Conservation (phyloP, 805 yeast species). For the Pichia cephalocereana region DNA sequence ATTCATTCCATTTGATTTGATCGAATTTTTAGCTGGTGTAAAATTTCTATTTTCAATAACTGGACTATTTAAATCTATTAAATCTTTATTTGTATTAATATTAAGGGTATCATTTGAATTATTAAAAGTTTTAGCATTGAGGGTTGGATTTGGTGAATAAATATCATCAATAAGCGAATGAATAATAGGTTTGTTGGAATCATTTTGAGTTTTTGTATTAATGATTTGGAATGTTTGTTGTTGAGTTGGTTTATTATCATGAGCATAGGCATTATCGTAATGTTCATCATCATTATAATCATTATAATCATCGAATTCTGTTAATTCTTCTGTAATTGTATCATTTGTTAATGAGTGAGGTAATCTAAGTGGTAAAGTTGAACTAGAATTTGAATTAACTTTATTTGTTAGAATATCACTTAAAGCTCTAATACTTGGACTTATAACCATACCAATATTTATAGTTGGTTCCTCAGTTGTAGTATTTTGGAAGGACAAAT, state of each 20-base stretch:
- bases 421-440: constrained; percentile 30
- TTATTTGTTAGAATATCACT: constrained; percentile 25
- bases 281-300: constrained; percentile 4
- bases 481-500: not conserved
- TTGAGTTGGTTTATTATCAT: no score
- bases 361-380: constrained; percentile 1
- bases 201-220: not conserved
- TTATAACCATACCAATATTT: constrained; percentile 24
- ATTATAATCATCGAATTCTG: constrained; percentile 2
- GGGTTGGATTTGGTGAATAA: not conserved
- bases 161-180: constrained; percentile 4
- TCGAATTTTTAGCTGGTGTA: not conserved
- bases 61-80: constrained; percentile 25
- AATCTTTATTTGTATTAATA: constrained; percentile 12
- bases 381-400: constrained; percentile 4
- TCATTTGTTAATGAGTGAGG: not conserved
- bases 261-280: no score
- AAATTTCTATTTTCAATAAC: constrained; percentile 1
- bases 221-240: no score
- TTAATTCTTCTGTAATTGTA: not conserved
- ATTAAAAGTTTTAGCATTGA: constrained; percentile 23
- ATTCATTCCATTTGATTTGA: not conserved
- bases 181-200: not conserved
- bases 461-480: constrained; percentile 23
- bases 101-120: constrained; percentile 17